Evolutionary conservation across 2,329 filamentous ascomycete species (phyloP), one percentile per base, ranked within the genome.

Genomic region (Acephala macrosclerotiorum): DNA sequence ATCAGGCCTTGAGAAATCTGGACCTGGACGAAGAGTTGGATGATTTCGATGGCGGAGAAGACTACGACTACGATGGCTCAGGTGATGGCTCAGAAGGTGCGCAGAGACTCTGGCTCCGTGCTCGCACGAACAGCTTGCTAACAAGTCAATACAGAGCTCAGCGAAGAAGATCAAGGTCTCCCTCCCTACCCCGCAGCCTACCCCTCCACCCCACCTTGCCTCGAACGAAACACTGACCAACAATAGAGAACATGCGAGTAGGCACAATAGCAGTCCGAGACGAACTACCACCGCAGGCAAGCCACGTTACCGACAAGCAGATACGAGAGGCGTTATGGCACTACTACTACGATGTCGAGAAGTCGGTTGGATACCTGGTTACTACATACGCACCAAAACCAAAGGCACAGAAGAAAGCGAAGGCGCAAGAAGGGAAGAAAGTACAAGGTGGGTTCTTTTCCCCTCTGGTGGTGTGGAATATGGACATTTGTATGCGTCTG

Each of bases 311-410:
- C 5, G 87, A 90, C 66, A 81, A 83, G 42, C 91, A 97, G 75
- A 95, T 97, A 68, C 89, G 97, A 77, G 95, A 98, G 67, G 87
- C 94, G 0, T 80, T 99, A 18, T 98, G 94, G 93, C 89, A 99
- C 79, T 97, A 97, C 79, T 98, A 95, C 78, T 98, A 94, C 77
- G 94, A 99, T 74, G 84, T 97, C 35, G 91, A 89, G 64, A 97
- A 97, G 79, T 89, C 93, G 0, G 90, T 96, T 42, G 84, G 86
- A 64, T 97, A 96, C 75, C 79, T 99, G 65, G 86, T 89, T 68
- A 91, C 89, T 84, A 89, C 71, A 58, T 61, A 72, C 57, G 68
- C 68, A 11, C 70, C 69, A 33, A 76, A 74, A 61, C 64, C 63
- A 33, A 69, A 72, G 45, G 72, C 78, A 65, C 71, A 70, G 53